Conservation (phyloP, 1,139 yeast species). For the Debaryomyces singareniensis region DNA sequence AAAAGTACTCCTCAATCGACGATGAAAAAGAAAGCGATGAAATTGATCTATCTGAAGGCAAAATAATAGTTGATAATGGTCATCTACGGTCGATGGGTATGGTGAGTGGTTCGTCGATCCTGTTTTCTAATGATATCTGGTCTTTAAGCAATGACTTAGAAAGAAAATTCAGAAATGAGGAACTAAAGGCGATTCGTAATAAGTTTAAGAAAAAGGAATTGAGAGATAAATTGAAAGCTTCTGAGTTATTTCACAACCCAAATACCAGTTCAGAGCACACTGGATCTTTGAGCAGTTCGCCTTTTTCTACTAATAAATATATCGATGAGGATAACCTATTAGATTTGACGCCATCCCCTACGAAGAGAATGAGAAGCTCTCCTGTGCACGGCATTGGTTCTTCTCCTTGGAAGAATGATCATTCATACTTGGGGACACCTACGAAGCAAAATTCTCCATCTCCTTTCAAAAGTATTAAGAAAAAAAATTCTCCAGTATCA, state of each 20-base stretch:
- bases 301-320: constrained; percentile 1
- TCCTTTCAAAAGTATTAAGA: no score
- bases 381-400: no score
- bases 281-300: constrained; percentile 3
- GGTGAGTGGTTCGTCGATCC: constrained; percentile 5
- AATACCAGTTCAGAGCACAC: constrained; percentile 1
- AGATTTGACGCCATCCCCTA: constrained; percentile 27
- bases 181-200: constrained; percentile 5
- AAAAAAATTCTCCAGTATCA: no score
- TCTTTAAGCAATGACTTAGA: constrained; percentile 15
- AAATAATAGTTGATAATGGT: constrained; percentile 55
- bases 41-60: constrained; percentile 57
- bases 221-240: constrained; percentile 15
- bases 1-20: constrained; percentile 46
- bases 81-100: constrained; percentile 42
- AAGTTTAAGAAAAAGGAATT: constrained; percentile 10
- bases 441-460: no score
- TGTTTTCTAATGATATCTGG: constrained; percentile 16
- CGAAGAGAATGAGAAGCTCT: constrained; percentile 10
- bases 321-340: constrained; percentile 17
- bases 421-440: no score
- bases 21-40: constrained; percentile 56
- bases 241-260: constrained; percentile 11
- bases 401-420: no score
- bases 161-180: constrained; percentile 7